Base-by-base conservation (phyloP, 2,329 filamentous ascomycete species). In the Elsinoe arachidis region DNA sequence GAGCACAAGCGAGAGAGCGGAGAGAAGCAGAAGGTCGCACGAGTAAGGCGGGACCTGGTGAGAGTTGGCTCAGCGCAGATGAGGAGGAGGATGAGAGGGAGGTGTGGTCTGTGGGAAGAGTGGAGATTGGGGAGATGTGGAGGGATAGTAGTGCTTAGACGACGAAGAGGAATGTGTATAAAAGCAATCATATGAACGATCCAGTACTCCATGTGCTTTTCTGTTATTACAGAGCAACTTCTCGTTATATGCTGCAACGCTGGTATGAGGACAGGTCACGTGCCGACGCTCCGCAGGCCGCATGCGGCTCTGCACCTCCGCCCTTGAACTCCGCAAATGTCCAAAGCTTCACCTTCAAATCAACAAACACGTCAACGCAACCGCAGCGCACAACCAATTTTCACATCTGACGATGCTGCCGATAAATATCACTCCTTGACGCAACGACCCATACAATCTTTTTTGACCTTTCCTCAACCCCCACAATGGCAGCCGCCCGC, bases 11-110 rank as follows among this genome's bases (percentile, higher is more conserved):
- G 1, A 81, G 90, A 61, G 93, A 99, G 75, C 81, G 93, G 65
- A 87, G 83, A 67, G 91, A 96, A 64, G 93, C 93, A 0, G 91
- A 96, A 69, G 92, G 91, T 61, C 93, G 92, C 6, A 55, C 26
- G 11, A 59, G 91, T 91, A 47, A 56, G 33, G 90, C 90, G 0
- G 69, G 97, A 52, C 91, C 91, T 0, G 49, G 49, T 4, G 49
- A 53, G 15, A 38, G 33, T 30, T 53, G 49, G 49, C 71, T 99
- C 65, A 88, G 86, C 34, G 90, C 88, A 68, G 93, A 99, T 71
- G 93, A 99, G 75, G 76, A 84, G 33, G 93, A 99, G 68, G 93
- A 99, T 73, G 90, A 96, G 76, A 86, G 83, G 72, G 93, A 99
- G 76, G 85, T 99, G 61, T 95, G 90, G 91, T 93, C 88, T 69